Evolutionary conservation across 2,329 filamentous ascomycete genomes (phyloP).

Genomic region (Xylaria sp.): DNA sequence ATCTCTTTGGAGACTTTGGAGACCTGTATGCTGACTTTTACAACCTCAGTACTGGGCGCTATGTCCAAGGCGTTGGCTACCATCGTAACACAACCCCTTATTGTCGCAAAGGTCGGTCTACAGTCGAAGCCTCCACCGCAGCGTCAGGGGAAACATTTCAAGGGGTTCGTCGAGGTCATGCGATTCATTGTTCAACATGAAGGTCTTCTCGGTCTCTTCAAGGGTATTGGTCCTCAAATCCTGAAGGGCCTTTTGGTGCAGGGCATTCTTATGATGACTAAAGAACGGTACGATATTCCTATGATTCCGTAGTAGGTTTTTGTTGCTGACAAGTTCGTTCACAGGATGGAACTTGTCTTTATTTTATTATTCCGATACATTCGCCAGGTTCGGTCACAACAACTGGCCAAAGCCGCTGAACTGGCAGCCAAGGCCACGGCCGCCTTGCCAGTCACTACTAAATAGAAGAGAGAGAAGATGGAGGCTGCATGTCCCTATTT

Average conservation of each 20-base stretch:
- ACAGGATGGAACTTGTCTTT: slow-evolving; percentile 85
- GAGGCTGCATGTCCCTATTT: neutral
- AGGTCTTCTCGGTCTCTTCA: slow-evolving; percentile 84
- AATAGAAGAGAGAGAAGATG: slow-evolving; percentile 37
- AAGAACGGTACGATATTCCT: slow-evolving; percentile 75
- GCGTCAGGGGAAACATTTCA: slow-evolving; percentile 88
- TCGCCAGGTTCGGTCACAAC: slow-evolving; percentile 70
- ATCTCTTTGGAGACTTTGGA: too few relatives aligned
- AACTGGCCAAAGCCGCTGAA: slow-evolving; percentile 70
- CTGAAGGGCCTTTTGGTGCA: slow-evolving; percentile 92
- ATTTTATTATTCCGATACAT: slow-evolving; percentile 85
- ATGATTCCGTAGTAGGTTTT: slow-evolving; percentile 1
- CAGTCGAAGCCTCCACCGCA: slow-evolving; percentile 89
- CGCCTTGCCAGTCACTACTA: slow-evolving; percentile 45
- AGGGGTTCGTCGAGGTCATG: slow-evolving; percentile 94
- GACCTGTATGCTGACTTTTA: slow-evolving; percentile 22
- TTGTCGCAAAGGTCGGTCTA: slow-evolving; percentile 95
- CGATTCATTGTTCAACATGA: slow-evolving; percentile 89
- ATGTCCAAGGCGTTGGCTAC: slow-evolving; percentile 93
- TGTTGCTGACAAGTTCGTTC: slow-evolving; percentile 18
- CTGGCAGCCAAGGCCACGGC: slow-evolving; percentile 65
- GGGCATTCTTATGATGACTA: slow-evolving; percentile 98
- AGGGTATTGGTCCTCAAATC: slow-evolving; percentile 94
- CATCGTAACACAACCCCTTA: slow-evolving; percentile 89
- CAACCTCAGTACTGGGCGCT: slow-evolving; percentile 76